Evolutionary conservation across 179 eudicot genomes (phyloP), one percentile per base, ranked within the genome.

Genomic region (Silene noctiflora): DNA sequence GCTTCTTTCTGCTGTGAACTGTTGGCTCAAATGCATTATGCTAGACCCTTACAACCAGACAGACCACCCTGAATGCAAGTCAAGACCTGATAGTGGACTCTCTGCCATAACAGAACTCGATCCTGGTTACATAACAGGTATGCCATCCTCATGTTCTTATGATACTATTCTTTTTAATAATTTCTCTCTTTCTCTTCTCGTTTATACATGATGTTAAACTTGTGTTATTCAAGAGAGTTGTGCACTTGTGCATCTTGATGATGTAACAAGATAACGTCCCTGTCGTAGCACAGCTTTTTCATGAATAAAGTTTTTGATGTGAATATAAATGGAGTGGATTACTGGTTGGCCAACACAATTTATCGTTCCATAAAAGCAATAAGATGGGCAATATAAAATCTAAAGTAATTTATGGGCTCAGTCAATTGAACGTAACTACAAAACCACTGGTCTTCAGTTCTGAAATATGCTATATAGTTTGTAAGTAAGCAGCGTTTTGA

Each of bases 11-110:
- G 98, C 97, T 56, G 90, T 90, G 35, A 94, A 94, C 85, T 94
- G 98, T 86, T 94, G 98, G 98, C 90, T 94, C n/a, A 94, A 94
- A 84, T 94, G 98, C 88, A 87, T 94, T 80, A 69, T 89, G 82
- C 80, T 94, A 44, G 98, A 94, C 70, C 94, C 98, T 73, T 90
- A 89, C 85, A 91, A 92, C 78, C 97, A 94, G 87, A 92, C 97
- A 53, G 98, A 94, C 82, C 92, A 94, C 63, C 88, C 96, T 33
- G 87, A 92, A 77, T 94, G 98, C 91, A 94, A 91, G 84, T 94
- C 98, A 64, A 96, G 98, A 75, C 97, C 98, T 75, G 98, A 94
- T 80, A 91, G 94, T 83, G 98, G 96, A 72, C 97, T 94, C 77
- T 92, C 98, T 77, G 98, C 97, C 65, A 92, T 94, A 73, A 94